phyloP scores from a whole-genome alignment of 2,329 filamentous ascomycete species.

The Epicoccum sorghinum region DNA sequence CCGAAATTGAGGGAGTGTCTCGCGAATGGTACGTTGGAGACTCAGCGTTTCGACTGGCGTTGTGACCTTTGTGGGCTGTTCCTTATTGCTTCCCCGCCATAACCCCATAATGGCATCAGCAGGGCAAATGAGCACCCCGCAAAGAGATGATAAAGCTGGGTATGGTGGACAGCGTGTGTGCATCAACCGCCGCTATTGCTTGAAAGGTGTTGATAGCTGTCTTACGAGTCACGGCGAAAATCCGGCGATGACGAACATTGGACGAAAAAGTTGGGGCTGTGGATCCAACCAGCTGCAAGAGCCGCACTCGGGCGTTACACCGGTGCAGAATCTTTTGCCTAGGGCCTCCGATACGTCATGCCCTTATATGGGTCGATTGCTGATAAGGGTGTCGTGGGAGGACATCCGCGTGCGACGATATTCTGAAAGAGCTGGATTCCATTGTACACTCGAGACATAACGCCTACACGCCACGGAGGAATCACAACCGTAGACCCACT shows the following conservation, averaged over 20 bases:
- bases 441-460: not conserved
- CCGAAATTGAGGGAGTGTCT: slow-evolving; percentile 4
- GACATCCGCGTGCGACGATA: slow-evolving; percentile 1
- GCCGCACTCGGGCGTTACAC: slow-evolving; percentile 31
- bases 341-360: slow-evolving; percentile 36
- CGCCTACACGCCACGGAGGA: slow-evolving; percentile 18
- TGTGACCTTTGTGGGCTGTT: not conserved
- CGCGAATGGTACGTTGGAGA: not conserved
- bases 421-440: slow-evolving; percentile 9
- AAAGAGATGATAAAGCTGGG: slow-evolving; percentile 13
- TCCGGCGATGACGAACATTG: slow-evolving; percentile 28
- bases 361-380: slow-evolving; percentile 21
- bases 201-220: slow-evolving; percentile 17
- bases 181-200: slow-evolving; percentile 28
- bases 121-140: slow-evolving; percentile 19
- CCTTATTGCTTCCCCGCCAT: slow-evolving; percentile 18
- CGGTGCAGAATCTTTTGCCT: slow-evolving; percentile 35
- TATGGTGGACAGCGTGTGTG: slow-evolving; percentile 20
- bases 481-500: not conserved
- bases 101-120: slow-evolving; percentile 13
- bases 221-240: slow-evolving; percentile 19
- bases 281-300: slow-evolving; percentile 30
- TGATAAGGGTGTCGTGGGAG: slow-evolving; percentile 17
- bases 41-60: slow-evolving; percentile 6
- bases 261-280: slow-evolving; percentile 25